Percentiles rank a stretch among this genome's conserved stretches.
These are phyloP conservation scores for Lenzites betulinus DNA, from an alignment of 768 basidiomycete species.

Conservation along the genomic window DNA sequence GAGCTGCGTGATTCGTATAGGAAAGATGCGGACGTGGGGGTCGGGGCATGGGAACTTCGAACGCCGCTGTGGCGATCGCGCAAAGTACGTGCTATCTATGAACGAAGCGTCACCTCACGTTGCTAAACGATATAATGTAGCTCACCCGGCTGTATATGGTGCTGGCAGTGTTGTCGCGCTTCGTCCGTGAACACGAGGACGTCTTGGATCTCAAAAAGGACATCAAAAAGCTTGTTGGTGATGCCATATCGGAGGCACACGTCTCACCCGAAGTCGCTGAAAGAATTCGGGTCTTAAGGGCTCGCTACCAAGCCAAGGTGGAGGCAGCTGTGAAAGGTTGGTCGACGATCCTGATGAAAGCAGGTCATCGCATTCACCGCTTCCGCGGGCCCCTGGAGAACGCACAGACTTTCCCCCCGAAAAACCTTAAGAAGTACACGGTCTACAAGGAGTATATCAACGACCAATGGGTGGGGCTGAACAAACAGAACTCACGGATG, in stretches of 20 bases:
- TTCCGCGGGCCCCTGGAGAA: not conserved
- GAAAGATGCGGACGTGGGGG: too few relatives aligned
- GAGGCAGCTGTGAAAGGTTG: not conserved
- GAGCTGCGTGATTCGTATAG: too few relatives aligned
- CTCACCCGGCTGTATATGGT: not conserved
- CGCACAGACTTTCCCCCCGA: not conserved
- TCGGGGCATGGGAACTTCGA: too few relatives aligned
- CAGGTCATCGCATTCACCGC: not conserved
- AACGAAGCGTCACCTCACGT: too few relatives aligned
- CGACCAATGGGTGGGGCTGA: not conserved
- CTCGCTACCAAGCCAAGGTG: not conserved
- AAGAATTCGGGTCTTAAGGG: not conserved
- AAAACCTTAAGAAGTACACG: not conserved
- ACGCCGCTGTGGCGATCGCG: too few relatives aligned
- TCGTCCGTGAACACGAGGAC: not conserved
- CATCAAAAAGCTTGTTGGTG: not conserved
- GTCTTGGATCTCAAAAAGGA: not conserved
- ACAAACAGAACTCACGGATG: not conserved
- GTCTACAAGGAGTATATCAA: conserved; percentile 8
- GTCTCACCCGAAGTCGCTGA: not conserved
- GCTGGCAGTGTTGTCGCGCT: not conserved
- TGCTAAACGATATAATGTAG: not conserved
- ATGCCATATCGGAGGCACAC: not conserved
- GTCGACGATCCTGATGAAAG: not conserved
- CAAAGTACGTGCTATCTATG: too few relatives aligned